Evolutionary conservation across 768 basidiomycete species (phyloP), one percentile per base, ranked within the genome.

Genomic region (Amanita molliuscula): DNA sequence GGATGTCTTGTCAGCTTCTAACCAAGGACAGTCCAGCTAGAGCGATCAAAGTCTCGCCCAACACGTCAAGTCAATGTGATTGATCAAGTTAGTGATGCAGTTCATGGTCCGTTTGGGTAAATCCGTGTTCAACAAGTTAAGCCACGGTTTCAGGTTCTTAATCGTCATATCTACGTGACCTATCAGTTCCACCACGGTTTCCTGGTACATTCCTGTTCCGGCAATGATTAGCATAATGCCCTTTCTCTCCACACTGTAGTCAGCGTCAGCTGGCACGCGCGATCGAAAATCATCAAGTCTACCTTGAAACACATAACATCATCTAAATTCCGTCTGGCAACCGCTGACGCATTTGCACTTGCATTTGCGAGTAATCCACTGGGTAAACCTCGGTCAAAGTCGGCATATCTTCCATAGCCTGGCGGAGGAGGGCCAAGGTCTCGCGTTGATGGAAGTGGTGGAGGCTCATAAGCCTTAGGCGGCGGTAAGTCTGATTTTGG

Each of bases 151-250:
- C 18, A 29, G 4, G 9, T 8, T 28, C 38, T 50, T 48, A 57
- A 53, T 45, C 57, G 40, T 55, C 65, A 62, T 65, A 74, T 58
- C 68, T 65, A 58, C 70, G 71, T n/a, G 64, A 52, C 38, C 75
- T 74, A 56, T 88, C 88, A 42, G 81, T 67, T 6, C 92, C 92
- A 50, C 92, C 92, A 44, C 92, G 76, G 62, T 89, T 91, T 10
- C 92, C 92, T 23, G 92, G 92, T 20, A 91, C 84, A 62, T 92
- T 93, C 50, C 87, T 72, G 63, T 93, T 93, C 36, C 84, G 79
- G 65, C 94, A 96, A 58, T 88, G 82, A 62, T 96, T 95, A 16
- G 94, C 94, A 61, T 95, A 95, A 62, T 98, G 95, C 1, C 95
- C 95, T 56, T 86, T 84, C 64, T 90, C 83, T 33, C 89, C 89